Evolutionary conservation across 768 basidiomycete species (phyloP).

Genomic region (Nevesoporus exiguus): DNA sequence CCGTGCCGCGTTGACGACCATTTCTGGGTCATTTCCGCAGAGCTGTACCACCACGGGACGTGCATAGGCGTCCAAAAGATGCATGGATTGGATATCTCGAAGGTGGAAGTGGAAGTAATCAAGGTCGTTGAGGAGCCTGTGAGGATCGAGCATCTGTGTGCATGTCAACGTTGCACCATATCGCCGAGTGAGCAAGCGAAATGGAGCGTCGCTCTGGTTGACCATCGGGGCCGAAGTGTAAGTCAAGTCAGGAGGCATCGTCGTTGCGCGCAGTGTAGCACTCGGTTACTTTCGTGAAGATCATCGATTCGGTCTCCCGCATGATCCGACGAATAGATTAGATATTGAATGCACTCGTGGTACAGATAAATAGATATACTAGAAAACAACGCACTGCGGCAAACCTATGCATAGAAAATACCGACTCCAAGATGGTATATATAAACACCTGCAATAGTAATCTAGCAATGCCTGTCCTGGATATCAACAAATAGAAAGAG

Average conservation of each 20-base stretch:
- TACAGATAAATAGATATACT: conserved; percentile 15
- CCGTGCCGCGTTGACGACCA: conserved; percentile 55
- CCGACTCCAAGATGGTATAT: conserved; percentile 19
- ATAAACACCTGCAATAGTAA: conserved; percentile 13
- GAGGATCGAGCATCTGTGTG: conserved; percentile 74
- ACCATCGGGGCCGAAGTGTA: conserved; percentile 73
- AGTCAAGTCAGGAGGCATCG: conserved; percentile 27
- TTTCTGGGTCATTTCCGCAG: conserved; percentile 66
- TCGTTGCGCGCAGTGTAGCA: neutral
- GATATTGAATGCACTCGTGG: conserved; percentile 1
- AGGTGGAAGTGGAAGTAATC: conserved; percentile 64
- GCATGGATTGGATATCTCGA: conserved; percentile 44
- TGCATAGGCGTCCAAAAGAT: conserved; percentile 21
- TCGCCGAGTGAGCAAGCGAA: conserved; percentile 55
- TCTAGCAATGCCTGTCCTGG: conserved; percentile 23
- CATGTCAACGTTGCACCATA: conserved; percentile 68
- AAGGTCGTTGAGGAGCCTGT: conserved; percentile 56
- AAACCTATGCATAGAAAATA: neutral
- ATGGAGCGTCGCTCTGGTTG: conserved; percentile 76
- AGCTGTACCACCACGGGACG: conserved; percentile 68
- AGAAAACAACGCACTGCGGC: conserved; percentile 1
- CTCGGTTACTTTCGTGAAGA: too few species aligned
- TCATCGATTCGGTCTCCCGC: too few species aligned
- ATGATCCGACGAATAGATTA: conserved; percentile 18
- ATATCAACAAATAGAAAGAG: conserved; percentile 20